These are phyloP conservation scores for Porpolomopsis calyptriformis DNA, from an alignment of 768 basidiomycete species.

Conservation along the genomic window DNA sequence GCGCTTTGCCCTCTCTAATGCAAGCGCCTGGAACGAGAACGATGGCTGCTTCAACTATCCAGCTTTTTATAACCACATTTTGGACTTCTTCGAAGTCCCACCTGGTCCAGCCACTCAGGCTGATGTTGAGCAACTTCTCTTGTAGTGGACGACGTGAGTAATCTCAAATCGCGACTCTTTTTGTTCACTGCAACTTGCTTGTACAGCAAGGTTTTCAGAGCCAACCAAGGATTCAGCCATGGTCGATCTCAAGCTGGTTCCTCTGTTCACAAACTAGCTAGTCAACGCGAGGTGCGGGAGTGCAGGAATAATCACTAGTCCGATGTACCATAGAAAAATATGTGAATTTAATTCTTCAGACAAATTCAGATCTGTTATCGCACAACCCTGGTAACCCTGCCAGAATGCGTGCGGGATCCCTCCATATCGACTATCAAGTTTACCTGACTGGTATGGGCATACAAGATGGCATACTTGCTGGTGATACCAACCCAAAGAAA, in stretches of 20 bases:
- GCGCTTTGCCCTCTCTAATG: slow-evolving; percentile 10
- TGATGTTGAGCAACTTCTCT: not conserved
- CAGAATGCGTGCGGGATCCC: too few relatives aligned
- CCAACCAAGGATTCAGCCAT: not conserved
- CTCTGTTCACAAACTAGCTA: not conserved
- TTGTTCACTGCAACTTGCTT: too few relatives aligned
- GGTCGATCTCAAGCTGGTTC: not conserved
- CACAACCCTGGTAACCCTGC: too few relatives aligned
- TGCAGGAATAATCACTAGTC: too few relatives aligned
- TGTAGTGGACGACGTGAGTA: not conserved
- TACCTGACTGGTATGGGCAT: too few relatives aligned
- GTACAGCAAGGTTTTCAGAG: not conserved
- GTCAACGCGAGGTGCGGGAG: not conserved
- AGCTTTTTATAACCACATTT: not conserved
- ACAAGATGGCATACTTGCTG: too few relatives aligned
- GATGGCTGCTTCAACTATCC: not conserved
- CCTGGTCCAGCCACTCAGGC: not conserved
- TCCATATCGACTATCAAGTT: too few relatives aligned
- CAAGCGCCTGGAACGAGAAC: not conserved
- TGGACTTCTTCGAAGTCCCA: not conserved
- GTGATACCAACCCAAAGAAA: too few relatives aligned
- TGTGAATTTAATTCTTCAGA: too few relatives aligned
- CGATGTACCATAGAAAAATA: too few relatives aligned
- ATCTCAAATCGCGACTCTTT: not conserved
- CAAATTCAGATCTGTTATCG: too few relatives aligned